Evolutionary conservation across 805 yeast genomes (phyloP), one percentile per base, ranked within the genome.

Genomic region (Hanseniaspora osmophila): DNA sequence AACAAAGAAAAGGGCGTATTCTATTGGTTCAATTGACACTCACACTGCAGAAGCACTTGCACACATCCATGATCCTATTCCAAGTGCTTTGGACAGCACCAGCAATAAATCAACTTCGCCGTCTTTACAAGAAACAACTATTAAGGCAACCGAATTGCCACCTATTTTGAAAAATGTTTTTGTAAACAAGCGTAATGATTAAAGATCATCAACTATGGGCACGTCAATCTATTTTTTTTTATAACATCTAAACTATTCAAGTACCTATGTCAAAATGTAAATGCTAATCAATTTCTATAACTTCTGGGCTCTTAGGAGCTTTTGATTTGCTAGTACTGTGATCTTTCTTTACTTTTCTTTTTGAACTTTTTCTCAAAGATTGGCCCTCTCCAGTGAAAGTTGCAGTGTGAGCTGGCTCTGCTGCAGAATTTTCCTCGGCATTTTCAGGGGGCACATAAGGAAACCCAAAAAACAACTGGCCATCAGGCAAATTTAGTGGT

Each of bases 391-490:
- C 95, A 50, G 50, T 57, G 75, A 85, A 45, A 58, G 56, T 11
- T 50, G 38, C 40, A 30, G 38, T 44, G 13, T 46, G 40, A 15
- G 54, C 53, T 0, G 53, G 52, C n/a, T 60, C 56, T 3, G n/a
- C 27, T 7, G 17, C 17, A 2, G 17, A 32, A 5, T 56, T 62
- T 3, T 57, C 58, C 9, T 51, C 55, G 7, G 61, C 66, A 1
- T 50, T 53, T 10, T 57, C 66, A 22, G 70, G 71, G 2, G 74
- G 60, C 0, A 64, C 59, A 1, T 82, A 74, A 0, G 97, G 96
- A 59, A 80, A 92, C 0, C 99, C 99, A 60, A 92, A 88, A 58
- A 92, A 92, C 12, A 92, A 68, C 61, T 86, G 90, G 19, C 94
- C 95, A 37, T 74, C 81, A 0, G 95, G 94, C 38, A 92, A 65